A percentile compares a stretch with the other conserved stretches of the same genome.
Evolutionary conservation across 1,284 basidiomycete species (phyloP).

Genomic region (Ceratorhiza oryzae-sativae): DNA sequence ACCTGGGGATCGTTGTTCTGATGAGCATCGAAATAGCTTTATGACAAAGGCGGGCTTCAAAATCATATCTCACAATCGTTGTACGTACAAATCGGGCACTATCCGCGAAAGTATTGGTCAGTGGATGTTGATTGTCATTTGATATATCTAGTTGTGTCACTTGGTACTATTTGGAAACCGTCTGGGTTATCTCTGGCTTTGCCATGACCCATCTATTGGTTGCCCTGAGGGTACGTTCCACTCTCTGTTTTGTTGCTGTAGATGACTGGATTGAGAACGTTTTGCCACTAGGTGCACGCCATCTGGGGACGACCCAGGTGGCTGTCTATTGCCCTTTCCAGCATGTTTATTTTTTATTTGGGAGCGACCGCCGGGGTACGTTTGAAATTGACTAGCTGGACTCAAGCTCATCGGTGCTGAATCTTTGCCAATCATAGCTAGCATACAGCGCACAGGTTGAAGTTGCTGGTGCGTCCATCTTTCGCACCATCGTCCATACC

Average conservation of each 20-base stretch:
- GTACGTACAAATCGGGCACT: conserved; percentile 7
- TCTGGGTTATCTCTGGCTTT: conserved; percentile 16
- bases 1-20: neutral
- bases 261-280: neutral
- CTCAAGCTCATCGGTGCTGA: no score
- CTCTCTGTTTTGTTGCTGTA: neutral
- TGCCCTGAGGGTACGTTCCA: conserved; percentile 31
- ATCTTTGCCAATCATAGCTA: neutral
- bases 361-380: neutral
- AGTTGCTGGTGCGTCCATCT: neutral
- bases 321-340: conserved; percentile 4
- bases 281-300: conserved; percentile 1
- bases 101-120: no score
- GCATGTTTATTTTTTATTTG: conserved; percentile 1
- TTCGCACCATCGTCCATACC: neutral
- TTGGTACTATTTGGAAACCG: conserved; percentile 35
- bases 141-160: neutral
- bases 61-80: conserved; percentile 20
- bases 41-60: conserved; percentile 38
- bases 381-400: neutral
- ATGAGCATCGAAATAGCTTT: conserved; percentile 11
- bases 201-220: conserved; percentile 34
- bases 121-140: neutral
- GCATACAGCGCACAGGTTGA: conserved; percentile 12
- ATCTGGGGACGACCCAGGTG: conserved; percentile 26